Conservation (phyloP, 2,329 filamentous ascomycete genomes). For the Monosporascus sp. region DNA sequence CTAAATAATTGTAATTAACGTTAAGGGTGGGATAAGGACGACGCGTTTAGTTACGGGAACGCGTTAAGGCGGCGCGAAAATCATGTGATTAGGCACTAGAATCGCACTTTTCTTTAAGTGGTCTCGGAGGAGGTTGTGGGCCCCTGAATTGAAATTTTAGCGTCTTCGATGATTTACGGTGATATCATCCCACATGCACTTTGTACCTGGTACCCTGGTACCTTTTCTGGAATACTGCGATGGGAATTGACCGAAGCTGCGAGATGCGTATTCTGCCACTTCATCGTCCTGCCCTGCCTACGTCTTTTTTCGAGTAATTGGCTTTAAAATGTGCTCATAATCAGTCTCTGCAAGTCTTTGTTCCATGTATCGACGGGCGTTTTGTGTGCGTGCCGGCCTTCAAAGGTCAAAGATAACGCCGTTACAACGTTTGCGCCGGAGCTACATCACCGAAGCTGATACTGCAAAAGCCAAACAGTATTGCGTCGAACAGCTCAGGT, state of each 20-base stretch:
- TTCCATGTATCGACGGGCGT: conserved; percentile 19
- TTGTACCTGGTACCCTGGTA: neutral
- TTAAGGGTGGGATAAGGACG: neutral
- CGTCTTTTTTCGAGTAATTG: neutral
- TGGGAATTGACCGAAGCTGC: neutral
- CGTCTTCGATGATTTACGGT: neutral
- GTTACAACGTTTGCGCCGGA: conserved; percentile 21
- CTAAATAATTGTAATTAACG: neutral
- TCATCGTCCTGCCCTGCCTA: neutral
- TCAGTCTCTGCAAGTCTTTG: conserved; percentile 1
- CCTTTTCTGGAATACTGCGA: neutral
- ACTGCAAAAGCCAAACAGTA: conserved; percentile 49
- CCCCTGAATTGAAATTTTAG: neutral
- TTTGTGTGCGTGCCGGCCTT: conserved; percentile 15
- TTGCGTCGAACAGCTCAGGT: conserved; percentile 50
- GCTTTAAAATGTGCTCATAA: too few relatives aligned
- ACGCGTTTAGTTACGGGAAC: neutral
- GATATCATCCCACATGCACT: neutral
- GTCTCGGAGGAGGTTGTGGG: neutral
- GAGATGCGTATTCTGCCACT: neutral
- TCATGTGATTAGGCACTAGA: neutral
- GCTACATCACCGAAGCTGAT: conserved; percentile 46
- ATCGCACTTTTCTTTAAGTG: neutral
- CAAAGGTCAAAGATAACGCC: conserved; percentile 12
- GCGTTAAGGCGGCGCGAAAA: neutral